These are phyloP conservation scores for Apium graveolens DNA, from an alignment of 129 eudicot species.

Conservation along the genomic window DNA sequence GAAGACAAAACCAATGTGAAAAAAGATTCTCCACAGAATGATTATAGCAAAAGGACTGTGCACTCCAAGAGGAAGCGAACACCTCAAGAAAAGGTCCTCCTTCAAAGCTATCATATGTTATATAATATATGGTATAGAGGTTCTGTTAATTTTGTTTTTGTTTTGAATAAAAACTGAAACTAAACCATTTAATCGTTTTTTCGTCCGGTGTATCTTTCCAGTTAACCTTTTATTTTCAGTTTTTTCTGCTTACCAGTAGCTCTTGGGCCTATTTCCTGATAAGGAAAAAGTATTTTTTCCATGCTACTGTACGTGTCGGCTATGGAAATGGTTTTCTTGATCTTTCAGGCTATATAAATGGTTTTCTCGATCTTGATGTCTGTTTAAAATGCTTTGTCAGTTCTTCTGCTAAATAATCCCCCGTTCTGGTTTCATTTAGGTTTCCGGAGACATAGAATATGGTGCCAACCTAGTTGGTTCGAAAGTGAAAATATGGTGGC, in stretches of 20 bases:
- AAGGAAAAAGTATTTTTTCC: not conserved
- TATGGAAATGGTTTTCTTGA: not conserved
- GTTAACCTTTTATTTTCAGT: no score
- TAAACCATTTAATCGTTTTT: no score
- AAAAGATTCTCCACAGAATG: conserved; percentile 33
- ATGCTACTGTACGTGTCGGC: not conserved
- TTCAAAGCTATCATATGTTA: no score
- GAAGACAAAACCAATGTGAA: conserved; percentile 28
- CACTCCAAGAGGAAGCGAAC: conserved; percentile 61
- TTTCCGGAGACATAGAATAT: conserved; percentile 21
- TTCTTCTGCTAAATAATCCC: not conserved
- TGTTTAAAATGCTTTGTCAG: not conserved
- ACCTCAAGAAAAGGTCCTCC: conserved; percentile 34
- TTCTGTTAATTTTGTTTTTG: no score
- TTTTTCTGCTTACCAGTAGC: no score
- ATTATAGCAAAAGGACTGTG: conserved; percentile 38
- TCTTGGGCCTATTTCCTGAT: not conserved
- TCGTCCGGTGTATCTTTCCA: no score
- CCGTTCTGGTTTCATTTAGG: conserved; percentile 29
- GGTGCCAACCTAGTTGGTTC: conserved; percentile 58
- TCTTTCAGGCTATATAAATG: not conserved
- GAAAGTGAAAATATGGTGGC: conserved; percentile 92
- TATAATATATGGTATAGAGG: no score
- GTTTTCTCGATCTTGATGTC: not conserved
- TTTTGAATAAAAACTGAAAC: no score